phyloP scores from a whole-genome alignment of 441 rosid genomes.

The Metrosideros polymorpha region DNA sequence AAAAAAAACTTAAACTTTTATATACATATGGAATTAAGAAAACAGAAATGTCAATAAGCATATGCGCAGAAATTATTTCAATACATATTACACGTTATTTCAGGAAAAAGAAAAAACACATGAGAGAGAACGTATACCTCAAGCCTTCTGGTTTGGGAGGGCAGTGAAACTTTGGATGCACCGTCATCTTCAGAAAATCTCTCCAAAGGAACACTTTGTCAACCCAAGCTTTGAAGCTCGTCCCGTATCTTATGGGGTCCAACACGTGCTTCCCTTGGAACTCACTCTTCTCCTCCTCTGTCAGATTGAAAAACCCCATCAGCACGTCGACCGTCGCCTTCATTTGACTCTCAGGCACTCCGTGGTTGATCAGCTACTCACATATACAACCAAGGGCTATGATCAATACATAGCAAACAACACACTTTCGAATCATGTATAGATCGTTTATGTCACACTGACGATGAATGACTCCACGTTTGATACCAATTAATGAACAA shows the following conservation, averaged over 20 bases:
- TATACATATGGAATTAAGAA: neutral
- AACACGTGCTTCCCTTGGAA: slow-evolving; percentile 30
- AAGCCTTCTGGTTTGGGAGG: slow-evolving; percentile 27
- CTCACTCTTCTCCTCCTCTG: slow-evolving; percentile 38
- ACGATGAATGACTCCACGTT: neutral
- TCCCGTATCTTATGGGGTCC: slow-evolving; percentile 47
- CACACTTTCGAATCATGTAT: neutral
- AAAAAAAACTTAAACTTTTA: too few species aligned
- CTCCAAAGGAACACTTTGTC: slow-evolving; percentile 39
- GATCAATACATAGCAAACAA: neutral
- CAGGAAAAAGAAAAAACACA: too few species aligned
- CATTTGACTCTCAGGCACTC: slow-evolving; percentile 27
- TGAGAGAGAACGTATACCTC: slow-evolving; percentile 19
- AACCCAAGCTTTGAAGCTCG: slow-evolving; percentile 36
- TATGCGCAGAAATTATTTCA: neutral
- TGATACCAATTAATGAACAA: neutral
- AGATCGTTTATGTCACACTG: neutral
- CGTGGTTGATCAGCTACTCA: slow-evolving; percentile 41
- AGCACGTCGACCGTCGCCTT: slow-evolving; percentile 15
- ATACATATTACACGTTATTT: too few species aligned
- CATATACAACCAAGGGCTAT: neutral
- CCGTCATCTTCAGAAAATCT: slow-evolving; percentile 35
- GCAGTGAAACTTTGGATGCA: slow-evolving; percentile 34
- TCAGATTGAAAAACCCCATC: slow-evolving; percentile 26
- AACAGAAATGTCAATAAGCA: neutral